Evolutionary conservation across 2,329 filamentous ascomycete species (phyloP), one percentile per base, ranked within the genome.

Genomic region (Pseudogymnoascus sp.): DNA sequence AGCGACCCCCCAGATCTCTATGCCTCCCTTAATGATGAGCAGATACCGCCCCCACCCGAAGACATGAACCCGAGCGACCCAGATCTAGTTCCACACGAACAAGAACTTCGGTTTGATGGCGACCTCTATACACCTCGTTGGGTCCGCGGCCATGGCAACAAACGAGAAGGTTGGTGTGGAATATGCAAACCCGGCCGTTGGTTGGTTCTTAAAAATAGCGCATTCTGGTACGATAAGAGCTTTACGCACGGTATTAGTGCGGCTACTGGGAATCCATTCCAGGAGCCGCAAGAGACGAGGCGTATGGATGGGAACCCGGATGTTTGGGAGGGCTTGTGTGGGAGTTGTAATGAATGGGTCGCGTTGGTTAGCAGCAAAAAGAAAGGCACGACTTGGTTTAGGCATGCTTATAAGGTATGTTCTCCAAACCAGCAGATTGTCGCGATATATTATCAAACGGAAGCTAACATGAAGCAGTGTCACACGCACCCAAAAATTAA

Each of bases 201-300:
- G 91, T 82, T 93, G 61, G 90, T 92, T 14, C 79, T 96, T 64
- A 95, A 94, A 78, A 94, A 95, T 76, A 92, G 89, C 62, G 91
- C 91, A 5, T 96, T 91, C 74, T 95, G 91, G 91, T 95, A 95
- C 74, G 91, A 95, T 78, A 93, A 94, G 79, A 90, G 88, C 63
- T 95, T 94, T 73, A 91, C 89, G 2, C 91, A 95, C 71, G 91
- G 91, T 59, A 91, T 95, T 73, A 91, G 88, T 71, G 90, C 89
- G 28, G 87, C 89, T 3, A 93, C 90, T 0, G 90, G 91, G 23
- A 86, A 82, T 66, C 84, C 87, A 3, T 93, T 94, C 76, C 86
- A 90, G 72, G 86, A 89, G 67, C 91, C 91, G 2, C 84, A 88
- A 65, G 83, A 91, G 69, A 90, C 85, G 22, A 80, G 89, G 63